phyloP scores from a whole-genome alignment of 73 alveolate genomes.

The Paramecium bursaria region DNA sequence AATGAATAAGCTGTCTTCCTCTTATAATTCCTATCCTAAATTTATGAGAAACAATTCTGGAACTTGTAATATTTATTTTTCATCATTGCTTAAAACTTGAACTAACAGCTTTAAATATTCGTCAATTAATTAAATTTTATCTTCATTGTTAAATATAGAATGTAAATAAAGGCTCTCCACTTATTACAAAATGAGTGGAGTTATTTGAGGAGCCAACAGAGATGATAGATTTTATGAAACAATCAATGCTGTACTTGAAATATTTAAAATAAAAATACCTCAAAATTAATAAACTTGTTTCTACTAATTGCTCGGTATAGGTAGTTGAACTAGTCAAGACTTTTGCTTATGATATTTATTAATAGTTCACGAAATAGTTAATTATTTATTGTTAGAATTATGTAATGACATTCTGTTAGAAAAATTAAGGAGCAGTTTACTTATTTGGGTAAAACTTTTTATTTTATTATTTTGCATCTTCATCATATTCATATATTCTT shows the following conservation, averaged over 20 bases:
- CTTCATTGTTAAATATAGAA: neutral
- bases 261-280: neutral
- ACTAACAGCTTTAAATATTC: neutral
- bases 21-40: neutral
- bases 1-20: neutral
- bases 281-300: neutral
- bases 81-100: neutral
- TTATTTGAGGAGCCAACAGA: neutral
- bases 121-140: constrained; percentile 11
- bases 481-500: constrained; percentile 33
- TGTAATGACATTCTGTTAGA: neutral
- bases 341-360: neutral
- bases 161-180: neutral
- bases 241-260: constrained; percentile 4
- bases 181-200: constrained; percentile 17
- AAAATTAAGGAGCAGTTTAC: neutral
- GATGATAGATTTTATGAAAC: neutral
- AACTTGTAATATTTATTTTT: neutral
- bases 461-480: neutral
- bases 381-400: constrained; percentile 15
- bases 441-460: too few species aligned
- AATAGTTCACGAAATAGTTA: neutral
- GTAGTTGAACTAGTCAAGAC: constrained; percentile 23
- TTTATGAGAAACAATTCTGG: constrained; percentile 5
- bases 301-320: constrained; percentile 26